Base-by-base conservation (phyloP, 345 rosid genomes). In the Odontarrhena argentea region DNA sequence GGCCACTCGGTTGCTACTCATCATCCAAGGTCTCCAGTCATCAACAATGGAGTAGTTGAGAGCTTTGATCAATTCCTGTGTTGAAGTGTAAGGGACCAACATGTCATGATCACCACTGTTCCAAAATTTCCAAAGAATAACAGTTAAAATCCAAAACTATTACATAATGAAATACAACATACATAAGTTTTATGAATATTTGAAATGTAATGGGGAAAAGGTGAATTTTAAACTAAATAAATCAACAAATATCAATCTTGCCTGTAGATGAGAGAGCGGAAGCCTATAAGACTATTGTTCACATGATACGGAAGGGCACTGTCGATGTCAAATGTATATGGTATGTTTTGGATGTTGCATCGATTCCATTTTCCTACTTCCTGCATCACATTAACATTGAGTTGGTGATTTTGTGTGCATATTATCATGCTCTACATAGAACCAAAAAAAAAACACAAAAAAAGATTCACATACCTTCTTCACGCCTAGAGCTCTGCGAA, bases 81-180 rank as follows among this genome's bases (percentile, higher is more conserved):
- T 84, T 49, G 82, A 86, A 67, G 76, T 5, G 67, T 67, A 81
- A 1, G 95, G 86, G n/a, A 85, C 53, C 2, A 37, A 3, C 71
- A 81, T 32, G 72, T 87, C 91, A 71, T 81, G 95, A 69, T 87
- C 95, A 3, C 95, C 91, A 41, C 95, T 87, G 81, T 76, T 63
- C 25, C 47, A 15, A 6, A 14, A 58, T 38, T 22, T 36, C 2
- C 60, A 60, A n/a, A 50, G n/a, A n/a, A 7, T 69, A 28, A 28
- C 5, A 18, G 22, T 18, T 18, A 32, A 32, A 32, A 1, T 32
- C 36, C 18, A 42, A 37, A 43, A 8, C 6, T 41, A 32, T 3
- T 1, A 65, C 43, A 65, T 9, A 43, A 28, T 3, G 3, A 28
- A 18, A 4, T 28, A 28, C 32, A 47, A 46, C 8, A 46, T n/a